These are phyloP conservation scores for Linanthus parryae DNA, from an alignment of 148 eudicot species.

Conservation along the genomic window DNA sequence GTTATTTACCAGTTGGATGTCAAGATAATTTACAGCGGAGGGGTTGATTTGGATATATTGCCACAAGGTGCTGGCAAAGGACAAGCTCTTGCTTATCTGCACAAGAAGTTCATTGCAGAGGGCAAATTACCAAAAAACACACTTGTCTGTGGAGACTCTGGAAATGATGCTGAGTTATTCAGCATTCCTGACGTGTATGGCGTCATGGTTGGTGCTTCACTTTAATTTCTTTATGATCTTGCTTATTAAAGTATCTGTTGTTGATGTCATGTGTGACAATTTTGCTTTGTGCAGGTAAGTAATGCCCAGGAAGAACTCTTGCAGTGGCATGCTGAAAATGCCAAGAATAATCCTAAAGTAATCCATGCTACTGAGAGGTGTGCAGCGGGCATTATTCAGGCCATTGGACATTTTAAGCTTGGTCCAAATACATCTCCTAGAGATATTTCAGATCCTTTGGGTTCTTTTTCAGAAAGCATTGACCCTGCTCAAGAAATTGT, in stretches of 20 bases:
- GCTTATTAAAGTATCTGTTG: conserved; percentile 7
- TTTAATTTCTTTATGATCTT: conserved; percentile 5
- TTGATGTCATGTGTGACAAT: not conserved
- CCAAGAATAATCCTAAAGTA: conserved; percentile 56
- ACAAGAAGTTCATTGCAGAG: conserved; percentile 46
- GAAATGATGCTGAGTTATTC: conserved; percentile 73
- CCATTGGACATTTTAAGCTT: conserved; percentile 65
- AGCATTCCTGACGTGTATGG: conserved; percentile 68
- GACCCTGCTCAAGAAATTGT: conserved; percentile 60
- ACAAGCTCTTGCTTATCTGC: conserved; percentile 71
- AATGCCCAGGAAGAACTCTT: conserved; percentile 76
- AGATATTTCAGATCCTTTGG: conserved; percentile 36
- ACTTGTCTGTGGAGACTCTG: conserved; percentile 74
- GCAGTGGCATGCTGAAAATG: conserved; percentile 63
- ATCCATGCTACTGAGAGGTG: conserved; percentile 67
- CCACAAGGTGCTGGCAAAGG: conserved; percentile 83
- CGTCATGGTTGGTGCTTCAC: conserved; percentile 54
- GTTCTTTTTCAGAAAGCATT: conserved; percentile 24
- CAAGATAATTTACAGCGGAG: conserved; percentile 72
- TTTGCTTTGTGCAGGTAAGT: conserved; percentile 38
- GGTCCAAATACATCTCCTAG: conserved; percentile 55
- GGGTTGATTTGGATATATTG: conserved; percentile 64
- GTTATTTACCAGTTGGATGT: conserved; percentile 66
- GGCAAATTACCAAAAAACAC: conserved; percentile 47
- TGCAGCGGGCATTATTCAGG: conserved; percentile 71